Evolutionary conservation across 2,329 filamentous ascomycete species (phyloP).

Genomic region (Sporothrix mexicana): DNA sequence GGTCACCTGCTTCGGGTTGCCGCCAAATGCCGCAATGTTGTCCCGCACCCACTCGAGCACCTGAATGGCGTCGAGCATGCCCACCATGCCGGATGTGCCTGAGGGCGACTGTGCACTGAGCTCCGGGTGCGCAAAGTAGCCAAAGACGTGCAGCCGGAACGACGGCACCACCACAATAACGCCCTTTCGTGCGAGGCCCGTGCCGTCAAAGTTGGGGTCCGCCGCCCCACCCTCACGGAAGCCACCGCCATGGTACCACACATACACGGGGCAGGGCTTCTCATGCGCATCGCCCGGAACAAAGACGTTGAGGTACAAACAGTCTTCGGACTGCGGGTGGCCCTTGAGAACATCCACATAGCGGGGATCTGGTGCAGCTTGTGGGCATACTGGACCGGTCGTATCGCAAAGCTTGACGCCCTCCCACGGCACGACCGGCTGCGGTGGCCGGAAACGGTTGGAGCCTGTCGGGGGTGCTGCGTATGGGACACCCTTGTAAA

Average conservation of each 20-base stretch:
- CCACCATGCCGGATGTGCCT: not conserved
- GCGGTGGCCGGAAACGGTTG: not conserved
- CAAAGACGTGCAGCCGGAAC: not conserved
- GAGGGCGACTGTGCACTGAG: not conserved
- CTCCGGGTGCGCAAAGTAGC: not conserved
- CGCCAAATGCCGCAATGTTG: not conserved
- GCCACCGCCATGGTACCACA: not conserved
- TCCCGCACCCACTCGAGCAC: not conserved
- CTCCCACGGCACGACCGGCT: not conserved
- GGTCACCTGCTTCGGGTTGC: not conserved
- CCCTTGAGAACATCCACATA: not conserved
- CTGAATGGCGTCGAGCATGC: not conserved
- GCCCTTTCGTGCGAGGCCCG: not conserved
- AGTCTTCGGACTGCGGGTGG: not conserved
- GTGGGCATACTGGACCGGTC: not conserved
- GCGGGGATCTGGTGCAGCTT: not conserved
- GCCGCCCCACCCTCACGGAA: not conserved
- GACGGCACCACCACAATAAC: not conserved
- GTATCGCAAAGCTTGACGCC: not conserved
- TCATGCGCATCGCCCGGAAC: not conserved
- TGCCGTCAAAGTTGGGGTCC: not conserved
- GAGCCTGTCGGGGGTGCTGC: not conserved
- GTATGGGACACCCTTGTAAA: not conserved
- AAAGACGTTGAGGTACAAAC: not conserved
- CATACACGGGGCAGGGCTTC: not conserved